phyloP scores from a whole-genome alignment of 305 asterid species.

The Rubia peregrina region DNA sequence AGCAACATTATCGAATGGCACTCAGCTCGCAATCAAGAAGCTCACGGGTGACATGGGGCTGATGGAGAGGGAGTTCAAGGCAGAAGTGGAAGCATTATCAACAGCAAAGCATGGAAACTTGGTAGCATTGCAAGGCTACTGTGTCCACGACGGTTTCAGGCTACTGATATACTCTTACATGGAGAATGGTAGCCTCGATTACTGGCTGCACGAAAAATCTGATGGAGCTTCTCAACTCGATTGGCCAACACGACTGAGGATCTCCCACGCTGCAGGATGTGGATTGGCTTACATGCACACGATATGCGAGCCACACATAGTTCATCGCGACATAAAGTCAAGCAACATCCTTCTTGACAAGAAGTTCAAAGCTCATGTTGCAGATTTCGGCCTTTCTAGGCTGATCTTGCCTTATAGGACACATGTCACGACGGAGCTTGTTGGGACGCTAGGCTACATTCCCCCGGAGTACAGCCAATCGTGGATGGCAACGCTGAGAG shows the following conservation, averaged over 20 bases:
- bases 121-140: constrained; percentile 85
- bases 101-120: constrained; percentile 89
- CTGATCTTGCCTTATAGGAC: constrained; percentile 80
- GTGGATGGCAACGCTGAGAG: constrained; percentile 92
- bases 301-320: constrained; percentile 84
- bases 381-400: constrained; percentile 90
- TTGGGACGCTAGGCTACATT: constrained; percentile 92
- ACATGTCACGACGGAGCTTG: constrained; percentile 93
- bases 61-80: constrained; percentile 94
- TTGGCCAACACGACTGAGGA: constrained; percentile 76
- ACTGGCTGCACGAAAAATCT: constrained; percentile 88
- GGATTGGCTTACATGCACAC: constrained; percentile 98
- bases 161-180: constrained; percentile 77
- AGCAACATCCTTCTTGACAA: constrained; percentile 90
- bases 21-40: constrained; percentile 80
- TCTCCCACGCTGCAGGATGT: constrained; percentile 65
- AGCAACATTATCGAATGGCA: constrained; percentile 71
- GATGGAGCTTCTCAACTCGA: constrained; percentile 76
- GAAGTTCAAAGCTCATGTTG: constrained; percentile 80
- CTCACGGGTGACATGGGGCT: constrained; percentile 93
- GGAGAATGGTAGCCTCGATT: constrained; percentile 96
- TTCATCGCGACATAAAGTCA: constrained; percentile 91
- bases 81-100: constrained; percentile 88
- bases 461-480: constrained; percentile 98
- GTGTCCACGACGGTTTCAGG: constrained; percentile 78